Percentiles rank a stretch among this genome's conserved stretches.
These are phyloP conservation scores for Sutorius eximius DNA, from an alignment of 1,284 basidiomycete species.

Conservation along the genomic window DNA sequence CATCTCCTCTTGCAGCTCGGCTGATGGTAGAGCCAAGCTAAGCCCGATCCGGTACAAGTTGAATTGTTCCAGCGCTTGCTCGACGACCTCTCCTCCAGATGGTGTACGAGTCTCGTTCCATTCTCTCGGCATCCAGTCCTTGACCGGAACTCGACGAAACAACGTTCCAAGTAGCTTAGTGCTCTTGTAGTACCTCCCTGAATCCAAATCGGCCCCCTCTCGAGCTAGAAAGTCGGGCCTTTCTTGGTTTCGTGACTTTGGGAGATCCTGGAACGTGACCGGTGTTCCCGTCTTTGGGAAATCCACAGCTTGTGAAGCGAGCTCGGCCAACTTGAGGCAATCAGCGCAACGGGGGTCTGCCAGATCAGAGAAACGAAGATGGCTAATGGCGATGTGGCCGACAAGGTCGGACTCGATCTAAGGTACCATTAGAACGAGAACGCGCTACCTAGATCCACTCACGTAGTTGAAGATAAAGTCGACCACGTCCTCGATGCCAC, in stretches of 20 bases:
- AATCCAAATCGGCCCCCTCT: slow-evolving; percentile 34
- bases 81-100: slow-evolving; percentile 29
- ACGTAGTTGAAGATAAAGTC: slow-evolving; percentile 53
- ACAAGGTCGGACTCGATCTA: slow-evolving; percentile 60
- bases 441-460: slow-evolving; percentile 11
- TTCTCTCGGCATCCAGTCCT: slow-evolving; percentile 28
- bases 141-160: slow-evolving; percentile 40
- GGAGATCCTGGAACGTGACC: slow-evolving; percentile 49
- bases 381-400: slow-evolving; percentile 56
- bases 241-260: slow-evolving; percentile 37
- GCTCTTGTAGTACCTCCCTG: slow-evolving; percentile 38
- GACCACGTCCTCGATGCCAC: slow-evolving; percentile 47
- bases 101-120: slow-evolving; percentile 27
- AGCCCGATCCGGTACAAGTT: slow-evolving; percentile 34
- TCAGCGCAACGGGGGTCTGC: slow-evolving; percentile 49
- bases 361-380: slow-evolving; percentile 56
- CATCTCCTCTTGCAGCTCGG: slow-evolving; percentile 40
- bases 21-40: slow-evolving; percentile 17
- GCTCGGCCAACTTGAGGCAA: slow-evolving; percentile 56
- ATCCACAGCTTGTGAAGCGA: slow-evolving; percentile 73
- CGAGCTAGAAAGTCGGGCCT: slow-evolving; percentile 45
- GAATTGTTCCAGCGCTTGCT: slow-evolving; percentile 20
- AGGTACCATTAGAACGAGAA: slow-evolving; percentile 3
- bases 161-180: slow-evolving; percentile 39
- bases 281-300: slow-evolving; percentile 66